Conservation (phyloP, 768 basidiomycete genomes). For the Lyophyllum atratum region DNA sequence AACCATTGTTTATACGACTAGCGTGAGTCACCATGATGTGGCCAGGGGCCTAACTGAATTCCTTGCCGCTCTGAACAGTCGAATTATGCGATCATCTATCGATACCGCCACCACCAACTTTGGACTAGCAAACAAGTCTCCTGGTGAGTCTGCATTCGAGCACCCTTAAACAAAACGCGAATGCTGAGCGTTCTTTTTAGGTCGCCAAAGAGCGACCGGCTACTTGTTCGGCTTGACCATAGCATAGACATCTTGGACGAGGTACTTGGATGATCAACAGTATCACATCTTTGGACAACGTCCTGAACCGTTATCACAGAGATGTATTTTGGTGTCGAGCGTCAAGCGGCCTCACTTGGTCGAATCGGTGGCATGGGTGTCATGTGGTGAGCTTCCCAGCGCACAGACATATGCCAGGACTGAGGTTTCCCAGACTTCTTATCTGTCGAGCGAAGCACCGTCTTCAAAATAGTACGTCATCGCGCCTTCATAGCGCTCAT, state of each 20-base stretch:
- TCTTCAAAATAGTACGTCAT: slow-evolving; percentile 12
- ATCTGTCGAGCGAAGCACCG: slow-evolving; percentile 13
- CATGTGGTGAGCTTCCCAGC: slow-evolving; percentile 2
- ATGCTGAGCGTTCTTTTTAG: neutral
- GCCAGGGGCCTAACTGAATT: neutral
- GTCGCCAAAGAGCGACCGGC: slow-evolving; percentile 1
- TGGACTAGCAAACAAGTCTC: slow-evolving; percentile 7
- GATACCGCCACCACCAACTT: neutral
- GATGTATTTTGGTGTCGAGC: neutral
- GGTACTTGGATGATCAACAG: neutral
- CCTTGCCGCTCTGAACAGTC: neutral
- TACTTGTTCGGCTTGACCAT: slow-evolving; percentile 14
- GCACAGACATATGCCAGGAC: neutral
- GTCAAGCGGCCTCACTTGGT: slow-evolving; percentile 12
- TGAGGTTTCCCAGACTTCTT: neutral
- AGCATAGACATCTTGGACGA: slow-evolving; percentile 10
- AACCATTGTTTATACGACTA: slow-evolving; percentile 2
- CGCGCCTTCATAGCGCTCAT: neutral
- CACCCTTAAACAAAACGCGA: neutral
- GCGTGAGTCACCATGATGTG: neutral
- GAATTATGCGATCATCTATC: neutral
- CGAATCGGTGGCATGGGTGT: slow-evolving; percentile 10
- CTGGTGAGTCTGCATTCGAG: slow-evolving; percentile 4
- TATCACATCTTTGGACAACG: neutral
- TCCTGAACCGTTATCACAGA: neutral